A percentile compares a stretch with the other conserved stretches of the same genome.
Conservation (phyloP, 257 asterid species). For the Schizonepeta tenuifolia region DNA sequence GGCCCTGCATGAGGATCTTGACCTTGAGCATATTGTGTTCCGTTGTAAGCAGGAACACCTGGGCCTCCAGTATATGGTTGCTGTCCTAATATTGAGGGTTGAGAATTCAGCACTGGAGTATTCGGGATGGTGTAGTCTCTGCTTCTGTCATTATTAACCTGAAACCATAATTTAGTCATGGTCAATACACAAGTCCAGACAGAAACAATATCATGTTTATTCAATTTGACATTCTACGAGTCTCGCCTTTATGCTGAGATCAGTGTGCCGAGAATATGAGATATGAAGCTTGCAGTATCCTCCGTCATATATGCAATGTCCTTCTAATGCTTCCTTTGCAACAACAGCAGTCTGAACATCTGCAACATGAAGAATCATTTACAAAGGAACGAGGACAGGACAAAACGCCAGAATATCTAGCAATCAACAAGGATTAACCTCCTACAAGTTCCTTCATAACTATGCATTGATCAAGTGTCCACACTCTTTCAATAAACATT, state of each 20-base stretch:
- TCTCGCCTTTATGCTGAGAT: constrained; percentile 92
- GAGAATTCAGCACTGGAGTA: constrained; percentile 64
- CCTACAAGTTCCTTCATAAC: neutral
- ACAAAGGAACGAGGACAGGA: neutral
- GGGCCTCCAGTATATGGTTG: constrained; percentile 78
- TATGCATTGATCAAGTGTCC: constrained; percentile 1
- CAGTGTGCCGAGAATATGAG: constrained; percentile 95
- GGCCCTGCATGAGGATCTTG: constrained; percentile 49
- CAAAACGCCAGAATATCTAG: neutral
- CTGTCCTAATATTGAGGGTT: constrained; percentile 71
- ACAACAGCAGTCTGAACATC: constrained; percentile 94
- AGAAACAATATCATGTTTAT: neutral
- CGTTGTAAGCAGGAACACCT: constrained; percentile 51
- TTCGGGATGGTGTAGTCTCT: constrained; percentile 85
- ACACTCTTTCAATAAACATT: neutral
- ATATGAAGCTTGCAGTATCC: constrained; percentile 98
- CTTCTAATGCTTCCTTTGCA: constrained; percentile 97
- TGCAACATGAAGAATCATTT: constrained; percentile 35
- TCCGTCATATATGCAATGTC: constrained; percentile 97
- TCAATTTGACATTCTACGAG: neutral
- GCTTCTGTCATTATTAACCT: constrained; percentile 91
- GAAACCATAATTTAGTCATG: constrained; percentile 35
- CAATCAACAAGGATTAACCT: neutral
- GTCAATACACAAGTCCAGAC: constrained; percentile 12
- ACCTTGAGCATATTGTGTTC: constrained; percentile 60